These are phyloP conservation scores for Stylonectria norvegica DNA, from an alignment of 2,329 filamentous ascomycete genomes.

Conservation along the genomic window DNA sequence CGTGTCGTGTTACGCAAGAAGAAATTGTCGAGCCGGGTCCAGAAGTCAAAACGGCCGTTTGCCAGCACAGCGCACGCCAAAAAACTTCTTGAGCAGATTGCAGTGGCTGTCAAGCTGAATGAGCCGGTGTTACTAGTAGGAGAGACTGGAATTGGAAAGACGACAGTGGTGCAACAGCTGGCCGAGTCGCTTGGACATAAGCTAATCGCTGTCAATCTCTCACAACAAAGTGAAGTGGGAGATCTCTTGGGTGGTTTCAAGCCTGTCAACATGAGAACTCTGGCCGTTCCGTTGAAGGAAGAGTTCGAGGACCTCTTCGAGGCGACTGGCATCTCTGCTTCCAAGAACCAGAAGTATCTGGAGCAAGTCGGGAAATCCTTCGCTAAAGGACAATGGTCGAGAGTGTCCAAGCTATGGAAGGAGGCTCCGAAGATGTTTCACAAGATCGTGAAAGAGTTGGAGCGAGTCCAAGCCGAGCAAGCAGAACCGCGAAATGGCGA, in stretches of 20 bases:
- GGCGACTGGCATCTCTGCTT: conserved; percentile 77
- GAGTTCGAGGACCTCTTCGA: conserved; percentile 89
- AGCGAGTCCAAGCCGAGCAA: conserved; percentile 42
- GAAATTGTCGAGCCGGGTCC: conserved; percentile 45
- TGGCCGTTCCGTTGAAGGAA: conserved; percentile 87
- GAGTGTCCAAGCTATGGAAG: conserved; percentile 79
- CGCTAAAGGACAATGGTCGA: conserved; percentile 81
- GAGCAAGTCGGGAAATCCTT: conserved; percentile 76
- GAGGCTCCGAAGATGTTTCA: conserved; percentile 87
- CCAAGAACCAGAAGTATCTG: conserved; percentile 84
- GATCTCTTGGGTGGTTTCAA: conserved; percentile 96
- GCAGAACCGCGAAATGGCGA: conserved; percentile 32
- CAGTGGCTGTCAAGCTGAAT: conserved; percentile 74
- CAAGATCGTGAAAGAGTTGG: conserved; percentile 58
- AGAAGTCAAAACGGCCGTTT: conserved; percentile 64
- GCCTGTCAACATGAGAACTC: conserved; percentile 82
- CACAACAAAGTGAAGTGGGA: conserved; percentile 96
- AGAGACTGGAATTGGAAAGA: conserved; percentile 98
- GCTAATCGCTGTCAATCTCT: conserved; percentile 89
- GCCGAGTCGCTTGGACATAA: conserved; percentile 80
- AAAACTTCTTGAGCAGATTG: conserved; percentile 82
- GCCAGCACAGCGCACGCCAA: conserved; percentile 85
- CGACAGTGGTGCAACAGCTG: conserved; percentile 89
- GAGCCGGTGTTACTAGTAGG: conserved; percentile 94
- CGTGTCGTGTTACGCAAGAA: conserved; percentile 61